A percentile compares a stretch with the other conserved stretches of the same genome.
Evolutionary conservation across 2,329 filamentous ascomycete species (phyloP).

Genomic region (Neonectria faginata): DNA sequence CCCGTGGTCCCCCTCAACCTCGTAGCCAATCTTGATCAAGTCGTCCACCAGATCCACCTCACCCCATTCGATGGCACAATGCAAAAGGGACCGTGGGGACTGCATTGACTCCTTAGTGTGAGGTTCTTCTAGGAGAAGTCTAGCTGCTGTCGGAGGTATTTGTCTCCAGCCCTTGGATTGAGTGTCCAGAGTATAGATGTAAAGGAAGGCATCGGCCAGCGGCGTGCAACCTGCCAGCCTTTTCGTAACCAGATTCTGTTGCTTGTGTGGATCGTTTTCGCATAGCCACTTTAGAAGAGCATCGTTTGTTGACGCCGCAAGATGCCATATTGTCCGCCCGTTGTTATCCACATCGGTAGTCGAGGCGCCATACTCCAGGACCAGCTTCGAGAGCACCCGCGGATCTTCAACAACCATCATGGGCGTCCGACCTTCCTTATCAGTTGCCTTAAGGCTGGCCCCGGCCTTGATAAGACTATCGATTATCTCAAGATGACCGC

Average conservation of each 20-base stretch:
- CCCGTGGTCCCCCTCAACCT: not conserved
- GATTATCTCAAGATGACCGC: constrained; percentile 43
- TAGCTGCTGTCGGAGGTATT: constrained; percentile 25
- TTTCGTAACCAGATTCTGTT: constrained; percentile 43
- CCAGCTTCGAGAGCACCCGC: constrained; percentile 42
- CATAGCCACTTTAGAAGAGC: constrained; percentile 48
- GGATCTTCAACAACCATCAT: constrained; percentile 50
- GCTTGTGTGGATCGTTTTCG: constrained; percentile 45
- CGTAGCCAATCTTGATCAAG: constrained; percentile 35
- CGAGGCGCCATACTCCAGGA: constrained; percentile 40
- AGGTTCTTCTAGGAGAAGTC: constrained; percentile 34
- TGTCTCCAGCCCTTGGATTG: constrained; percentile 4
- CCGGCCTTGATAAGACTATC: constrained; percentile 44
- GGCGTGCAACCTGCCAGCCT: constrained; percentile 46
- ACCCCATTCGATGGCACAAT: constrained; percentile 47
- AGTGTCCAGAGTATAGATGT: constrained; percentile 16
- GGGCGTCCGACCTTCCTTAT: constrained; percentile 50
- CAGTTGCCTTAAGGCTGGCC: constrained; percentile 45
- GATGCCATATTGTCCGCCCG: constrained; percentile 55
- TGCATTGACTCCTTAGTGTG: constrained; percentile 12
- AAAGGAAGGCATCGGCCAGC: constrained; percentile 47
- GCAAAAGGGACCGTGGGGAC: constrained; percentile 15
- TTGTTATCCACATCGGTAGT: constrained; percentile 48
- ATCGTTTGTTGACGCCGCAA: constrained; percentile 51
- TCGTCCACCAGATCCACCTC: constrained; percentile 35